Evolutionary conservation across 2,329 filamentous ascomycete species (phyloP).

Genomic region (Tolypocladium amazonense): DNA sequence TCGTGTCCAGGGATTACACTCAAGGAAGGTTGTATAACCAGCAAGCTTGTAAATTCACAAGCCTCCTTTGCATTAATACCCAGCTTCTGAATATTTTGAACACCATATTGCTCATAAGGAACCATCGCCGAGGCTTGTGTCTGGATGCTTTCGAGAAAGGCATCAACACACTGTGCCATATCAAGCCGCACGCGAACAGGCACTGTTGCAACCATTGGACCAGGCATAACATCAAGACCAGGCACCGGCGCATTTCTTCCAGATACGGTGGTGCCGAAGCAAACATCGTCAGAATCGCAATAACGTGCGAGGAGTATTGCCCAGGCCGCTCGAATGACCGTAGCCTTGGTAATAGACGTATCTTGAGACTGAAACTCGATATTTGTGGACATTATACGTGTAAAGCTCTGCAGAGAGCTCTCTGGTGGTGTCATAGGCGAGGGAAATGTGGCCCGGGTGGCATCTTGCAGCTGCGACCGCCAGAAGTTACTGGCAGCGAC

Average conservation of each 20-base stretch:
- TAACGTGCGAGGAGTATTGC: conserved; percentile 11
- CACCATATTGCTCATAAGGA: conserved; percentile 10
- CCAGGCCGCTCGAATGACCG: conserved; percentile 14
- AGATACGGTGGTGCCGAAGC: conserved; percentile 16
- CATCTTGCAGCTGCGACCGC: conserved; percentile 1
- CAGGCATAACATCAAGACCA: conserved; percentile 15
- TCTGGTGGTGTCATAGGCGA: background rate
- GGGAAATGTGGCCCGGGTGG: background rate
- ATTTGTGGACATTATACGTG: background rate
- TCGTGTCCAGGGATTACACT: too few relatives aligned
- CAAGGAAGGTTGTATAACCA: conserved; percentile 12
- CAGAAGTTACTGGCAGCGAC: conserved; percentile 1
- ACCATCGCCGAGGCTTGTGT: conserved; percentile 1
- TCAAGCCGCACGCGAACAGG: conserved; percentile 12
- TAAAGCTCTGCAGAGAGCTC: background rate
- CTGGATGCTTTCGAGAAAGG: conserved; percentile 8
- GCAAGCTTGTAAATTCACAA: conserved; percentile 14
- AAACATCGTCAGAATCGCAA: conserved; percentile 9
- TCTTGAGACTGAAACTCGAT: background rate
- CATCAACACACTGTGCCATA: conserved; percentile 1
- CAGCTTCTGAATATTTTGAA: conserved; percentile 10
- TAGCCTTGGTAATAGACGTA: conserved; percentile 7
- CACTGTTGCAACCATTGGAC: conserved; percentile 18
- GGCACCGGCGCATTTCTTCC: conserved; percentile 16
- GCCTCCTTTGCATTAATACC: conserved; percentile 5